Percentiles rank a stretch among this genome's conserved stretches.
These are phyloP conservation scores for Hypoxylon sp. DNA, from an alignment of 2,329 filamentous ascomycete species.

Conservation along the genomic window DNA sequence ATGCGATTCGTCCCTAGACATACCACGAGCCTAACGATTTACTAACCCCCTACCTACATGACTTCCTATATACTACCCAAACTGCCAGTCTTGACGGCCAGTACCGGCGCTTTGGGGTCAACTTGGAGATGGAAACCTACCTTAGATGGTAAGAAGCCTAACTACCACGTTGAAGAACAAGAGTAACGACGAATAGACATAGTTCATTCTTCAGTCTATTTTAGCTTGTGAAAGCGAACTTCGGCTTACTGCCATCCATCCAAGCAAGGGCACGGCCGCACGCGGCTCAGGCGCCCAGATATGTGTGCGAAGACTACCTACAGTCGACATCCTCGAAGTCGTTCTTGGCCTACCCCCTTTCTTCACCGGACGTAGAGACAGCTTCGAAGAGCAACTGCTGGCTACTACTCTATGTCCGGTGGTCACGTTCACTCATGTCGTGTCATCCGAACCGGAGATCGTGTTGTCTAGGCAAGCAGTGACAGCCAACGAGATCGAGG, in stretches of 20 bases:
- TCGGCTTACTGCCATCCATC: background rate
- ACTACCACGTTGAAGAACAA: background rate
- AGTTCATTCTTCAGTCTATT: background rate
- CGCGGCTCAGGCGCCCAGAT: background rate
- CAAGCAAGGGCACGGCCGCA: background rate
- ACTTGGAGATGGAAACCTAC: background rate
- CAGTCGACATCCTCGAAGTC: background rate
- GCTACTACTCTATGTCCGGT: constrained; percentile 9
- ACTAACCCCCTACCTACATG: background rate
- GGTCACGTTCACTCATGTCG: constrained; percentile 4
- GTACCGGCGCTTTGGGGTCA: background rate
- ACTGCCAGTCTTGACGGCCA: background rate
- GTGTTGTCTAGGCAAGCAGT: constrained; percentile 14
- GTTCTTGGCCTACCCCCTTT: background rate
- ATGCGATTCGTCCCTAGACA: background rate
- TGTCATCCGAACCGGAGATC: background rate
- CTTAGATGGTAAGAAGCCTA: background rate
- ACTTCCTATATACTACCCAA: background rate
- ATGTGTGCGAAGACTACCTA: background rate
- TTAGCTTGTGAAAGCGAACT: background rate
- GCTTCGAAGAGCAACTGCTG: constrained; percentile 16
- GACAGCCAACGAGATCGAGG: constrained; percentile 12
- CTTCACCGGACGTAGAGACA: background rate
- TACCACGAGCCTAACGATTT: too few species aligned
- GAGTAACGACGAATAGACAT: background rate